phyloP scores from a whole-genome alignment of 306 rosid genomes.

The Prunus davidiana region DNA sequence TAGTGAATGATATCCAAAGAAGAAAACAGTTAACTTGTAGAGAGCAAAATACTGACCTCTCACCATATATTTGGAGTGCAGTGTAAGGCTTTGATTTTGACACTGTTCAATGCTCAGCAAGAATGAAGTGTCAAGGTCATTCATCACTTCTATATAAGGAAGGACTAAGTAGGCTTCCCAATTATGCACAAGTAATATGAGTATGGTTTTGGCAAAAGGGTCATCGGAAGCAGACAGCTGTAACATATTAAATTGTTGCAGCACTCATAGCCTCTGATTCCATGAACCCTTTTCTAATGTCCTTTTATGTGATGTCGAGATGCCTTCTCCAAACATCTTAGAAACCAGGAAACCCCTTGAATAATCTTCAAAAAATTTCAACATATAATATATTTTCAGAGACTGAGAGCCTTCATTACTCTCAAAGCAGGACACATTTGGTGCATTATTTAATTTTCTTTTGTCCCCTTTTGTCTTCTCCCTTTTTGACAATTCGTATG shows the following conservation, averaged over 20 bases:
- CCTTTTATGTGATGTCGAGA: conserved; percentile 33
- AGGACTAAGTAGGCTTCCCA: conserved; percentile 12
- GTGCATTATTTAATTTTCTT: neutral
- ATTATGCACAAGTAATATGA: conserved; percentile 1
- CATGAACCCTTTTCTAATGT: conserved; percentile 32
- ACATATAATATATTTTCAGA: neutral
- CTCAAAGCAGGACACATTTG: neutral
- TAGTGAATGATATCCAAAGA: neutral
- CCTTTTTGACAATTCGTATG: conserved; percentile 34
- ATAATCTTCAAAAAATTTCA: neutral
- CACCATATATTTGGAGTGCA: conserved; percentile 13
- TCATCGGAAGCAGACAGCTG: conserved; percentile 17
- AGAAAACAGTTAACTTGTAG: neutral
- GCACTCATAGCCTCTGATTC: conserved; percentile 30
- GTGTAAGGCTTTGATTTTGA: conserved; percentile 15
- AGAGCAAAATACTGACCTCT: conserved; percentile 27
- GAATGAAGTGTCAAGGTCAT: conserved; percentile 15
- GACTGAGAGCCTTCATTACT: neutral
- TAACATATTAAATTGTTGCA: conserved; percentile 16
- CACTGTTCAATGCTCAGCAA: conserved; percentile 3
- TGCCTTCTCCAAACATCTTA: conserved; percentile 12
- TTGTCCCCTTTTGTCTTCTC: neutral
- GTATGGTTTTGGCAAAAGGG: conserved; percentile 5
- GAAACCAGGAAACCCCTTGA: neutral
- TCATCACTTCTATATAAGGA: neutral